phyloP scores from a whole-genome alignment of 176 grass and related monocot genomes.

The Triticum turgidum region DNA sequence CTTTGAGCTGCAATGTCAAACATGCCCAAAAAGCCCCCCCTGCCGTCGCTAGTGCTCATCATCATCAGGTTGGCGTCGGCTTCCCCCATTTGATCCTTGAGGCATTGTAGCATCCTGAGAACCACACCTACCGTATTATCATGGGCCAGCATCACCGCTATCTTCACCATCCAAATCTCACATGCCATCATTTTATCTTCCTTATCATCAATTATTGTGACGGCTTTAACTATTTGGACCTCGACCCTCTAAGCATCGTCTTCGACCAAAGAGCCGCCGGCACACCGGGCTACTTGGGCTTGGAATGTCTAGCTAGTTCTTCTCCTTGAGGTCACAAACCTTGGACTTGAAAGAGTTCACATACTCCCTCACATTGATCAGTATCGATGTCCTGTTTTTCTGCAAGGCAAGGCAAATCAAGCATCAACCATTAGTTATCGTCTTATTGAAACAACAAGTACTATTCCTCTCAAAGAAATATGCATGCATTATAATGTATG shows the following conservation, averaged over 20 bases:
- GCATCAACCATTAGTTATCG: too few relatives aligned
- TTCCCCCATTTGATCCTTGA: slow-evolving; percentile 38
- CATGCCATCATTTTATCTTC: too few relatives aligned
- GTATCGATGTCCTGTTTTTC: not conserved
- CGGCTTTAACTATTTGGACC: slow-evolving; percentile 32
- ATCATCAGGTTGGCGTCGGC: slow-evolving; percentile 36
- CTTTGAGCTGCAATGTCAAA: slow-evolving; percentile 51
- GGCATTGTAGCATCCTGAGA: slow-evolving; percentile 39
- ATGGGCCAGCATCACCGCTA: slow-evolving; percentile 21
- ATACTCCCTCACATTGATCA: too few relatives aligned
- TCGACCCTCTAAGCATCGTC: not conserved
- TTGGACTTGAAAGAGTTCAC: too few relatives aligned
- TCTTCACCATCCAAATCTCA: slow-evolving; percentile 36
- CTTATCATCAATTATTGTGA: too few relatives aligned
- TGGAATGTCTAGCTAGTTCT: too few relatives aligned
- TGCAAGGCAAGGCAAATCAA: not conserved
- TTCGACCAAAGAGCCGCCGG: not conserved
- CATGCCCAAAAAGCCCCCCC: not conserved
- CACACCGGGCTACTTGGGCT: too few relatives aligned
- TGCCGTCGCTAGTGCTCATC: slow-evolving; percentile 15
- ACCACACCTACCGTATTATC: slow-evolving; percentile 34
- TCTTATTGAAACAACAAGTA: too few relatives aligned
- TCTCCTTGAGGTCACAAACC: too few relatives aligned
- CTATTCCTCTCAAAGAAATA: not conserved
- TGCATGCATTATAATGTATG: not conserved